Evolutionary conservation across 2,329 filamentous ascomycete genomes (phyloP).

Genomic region (Epichloe gansuensis): DNA sequence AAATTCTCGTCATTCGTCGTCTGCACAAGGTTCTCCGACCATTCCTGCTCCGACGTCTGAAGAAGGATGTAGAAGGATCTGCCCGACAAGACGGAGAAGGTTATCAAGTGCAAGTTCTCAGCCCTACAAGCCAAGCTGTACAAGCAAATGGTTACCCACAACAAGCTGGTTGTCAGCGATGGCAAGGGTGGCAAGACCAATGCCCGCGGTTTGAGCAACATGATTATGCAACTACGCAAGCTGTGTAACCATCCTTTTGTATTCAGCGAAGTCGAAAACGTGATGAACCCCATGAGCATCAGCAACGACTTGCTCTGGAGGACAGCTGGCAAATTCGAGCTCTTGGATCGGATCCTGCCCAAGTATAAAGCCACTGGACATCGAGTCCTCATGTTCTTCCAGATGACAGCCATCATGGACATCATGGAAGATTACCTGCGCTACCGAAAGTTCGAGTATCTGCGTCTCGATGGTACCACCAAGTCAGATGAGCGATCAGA

Average conservation of each 20-base stretch:
- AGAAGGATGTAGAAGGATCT: constrained; percentile 99
- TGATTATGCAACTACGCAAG: constrained; percentile 99
- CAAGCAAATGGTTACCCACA: constrained; percentile 94
- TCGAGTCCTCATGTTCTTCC: constrained; percentile 98
- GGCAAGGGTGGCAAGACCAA: constrained; percentile 91
- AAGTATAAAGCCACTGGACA: constrained; percentile 89
- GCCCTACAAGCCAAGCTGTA: constrained; percentile 86
- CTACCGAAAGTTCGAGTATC: constrained; percentile 68
- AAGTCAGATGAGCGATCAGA: constrained; percentile 97
- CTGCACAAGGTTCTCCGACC: constrained; percentile 95
- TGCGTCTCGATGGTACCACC: constrained; percentile 90
- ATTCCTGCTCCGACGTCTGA: constrained; percentile 93
- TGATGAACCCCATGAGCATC: constrained; percentile 82
- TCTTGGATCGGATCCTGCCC: constrained; percentile 81
- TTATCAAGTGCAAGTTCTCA: constrained; percentile 98
- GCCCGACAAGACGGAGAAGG: constrained; percentile 96
- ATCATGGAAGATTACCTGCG: constrained; percentile 99
- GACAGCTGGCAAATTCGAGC: constrained; percentile 92
- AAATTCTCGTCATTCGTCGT: constrained; percentile 93
- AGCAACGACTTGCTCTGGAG: constrained; percentile 94
- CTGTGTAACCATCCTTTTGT: constrained; percentile 99
- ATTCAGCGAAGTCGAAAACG: constrained; percentile 93
- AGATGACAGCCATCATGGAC: constrained; percentile 99
- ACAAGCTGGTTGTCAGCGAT: constrained; percentile 87
- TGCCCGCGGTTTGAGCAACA: constrained; percentile 92